Base-by-base conservation (phyloP, 2,329 filamentous ascomycete genomes). In the Fusarium albidum region DNA sequence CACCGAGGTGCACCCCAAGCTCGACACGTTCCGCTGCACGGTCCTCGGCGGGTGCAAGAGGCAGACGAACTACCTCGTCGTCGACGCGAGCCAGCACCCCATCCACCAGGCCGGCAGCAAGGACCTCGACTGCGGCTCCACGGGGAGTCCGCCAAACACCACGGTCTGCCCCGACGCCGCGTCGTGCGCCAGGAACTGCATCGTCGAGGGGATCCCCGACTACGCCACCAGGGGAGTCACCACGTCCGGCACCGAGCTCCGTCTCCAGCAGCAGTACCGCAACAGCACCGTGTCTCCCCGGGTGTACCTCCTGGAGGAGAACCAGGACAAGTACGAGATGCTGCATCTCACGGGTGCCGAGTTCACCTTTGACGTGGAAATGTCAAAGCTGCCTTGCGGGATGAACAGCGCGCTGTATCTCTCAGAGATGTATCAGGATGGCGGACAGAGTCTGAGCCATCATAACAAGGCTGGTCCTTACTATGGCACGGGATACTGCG, bases 351-450 rank as follows among this genome's bases (percentile, higher is more conserved):
- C 82, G 21, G 83, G 83, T 65, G 73, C 81, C 58, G 86, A 89
- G 69, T 81, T 89, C 67, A 82, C 82, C 12, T 88, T 89, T 49
- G 85, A 88, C 39, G 85, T 88, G 5, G 86, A 89, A 64, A 79
- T 86, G 35, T 86, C 84, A 21, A 79, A 82, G 60, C 76, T 89
- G 27, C 82, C 83, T 12, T 90, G 87, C 60, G 87, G 87, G 51
- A 75, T 89, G 68, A 89, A 90, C 69, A 86, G 86, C 54, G 86
- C 86, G 14, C 69, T 89, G 27, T 88, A 89, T 72, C 80, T 89
- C 12, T 75, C 73, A 15, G 75, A 78, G 68, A 79, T 79, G 77
- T 78, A 82, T 10, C 73, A 77, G 7, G 82, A 87, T 63, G 88
- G 88, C 61, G 87, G 85, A 27, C 57, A 78, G 63, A 82, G 80